These are phyloP conservation scores for Teratosphaeria destructans DNA, from an alignment of 2,329 filamentous ascomycete genomes.

Conservation along the genomic window DNA sequence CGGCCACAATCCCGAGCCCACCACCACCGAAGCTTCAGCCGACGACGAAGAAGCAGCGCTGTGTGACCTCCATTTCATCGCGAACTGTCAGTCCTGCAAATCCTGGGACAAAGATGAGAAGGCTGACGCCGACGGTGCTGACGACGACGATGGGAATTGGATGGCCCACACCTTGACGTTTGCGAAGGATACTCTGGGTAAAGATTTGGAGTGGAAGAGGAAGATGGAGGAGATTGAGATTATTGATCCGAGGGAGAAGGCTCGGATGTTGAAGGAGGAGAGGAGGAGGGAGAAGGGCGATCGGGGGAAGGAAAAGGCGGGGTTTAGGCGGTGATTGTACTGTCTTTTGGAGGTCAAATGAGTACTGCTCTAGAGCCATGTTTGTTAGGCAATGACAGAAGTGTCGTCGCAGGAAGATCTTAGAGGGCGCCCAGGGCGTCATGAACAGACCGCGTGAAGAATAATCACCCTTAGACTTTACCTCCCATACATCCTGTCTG, in stretches of 20 bases:
- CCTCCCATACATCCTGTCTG: too few species aligned
- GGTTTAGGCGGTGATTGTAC: neutral
- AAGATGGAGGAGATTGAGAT: constrained; percentile 83
- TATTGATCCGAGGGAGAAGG: constrained; percentile 52
- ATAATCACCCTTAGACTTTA: too few species aligned
- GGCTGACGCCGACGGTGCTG: constrained; percentile 43
- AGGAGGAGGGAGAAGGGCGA: constrained; percentile 12
- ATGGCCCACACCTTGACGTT: constrained; percentile 79
- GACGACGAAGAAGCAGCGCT: constrained; percentile 60
- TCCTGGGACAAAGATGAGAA: constrained; percentile 67
- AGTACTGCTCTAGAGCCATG: too few species aligned
- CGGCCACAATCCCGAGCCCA: neutral
- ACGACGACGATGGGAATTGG: constrained; percentile 54
- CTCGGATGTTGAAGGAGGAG: constrained; percentile 17
- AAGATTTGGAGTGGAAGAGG: constrained; percentile 79
- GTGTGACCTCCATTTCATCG: constrained; percentile 93
- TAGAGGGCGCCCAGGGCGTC: too few species aligned
- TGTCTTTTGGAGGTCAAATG: neutral
- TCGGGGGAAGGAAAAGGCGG: neutral
- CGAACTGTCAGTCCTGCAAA: constrained; percentile 73
- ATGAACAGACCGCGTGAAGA: too few species aligned
- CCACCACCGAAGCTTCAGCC: constrained; percentile 20
- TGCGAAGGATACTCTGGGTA: constrained; percentile 79
- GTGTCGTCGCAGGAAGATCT: too few species aligned
- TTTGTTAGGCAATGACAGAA: too few species aligned